Percentiles rank a stretch among this genome's conserved stretches.
Evolutionary conservation across 2,329 filamentous ascomycete species (phyloP).

Genomic region (Sordariomycetes sp.): DNA sequence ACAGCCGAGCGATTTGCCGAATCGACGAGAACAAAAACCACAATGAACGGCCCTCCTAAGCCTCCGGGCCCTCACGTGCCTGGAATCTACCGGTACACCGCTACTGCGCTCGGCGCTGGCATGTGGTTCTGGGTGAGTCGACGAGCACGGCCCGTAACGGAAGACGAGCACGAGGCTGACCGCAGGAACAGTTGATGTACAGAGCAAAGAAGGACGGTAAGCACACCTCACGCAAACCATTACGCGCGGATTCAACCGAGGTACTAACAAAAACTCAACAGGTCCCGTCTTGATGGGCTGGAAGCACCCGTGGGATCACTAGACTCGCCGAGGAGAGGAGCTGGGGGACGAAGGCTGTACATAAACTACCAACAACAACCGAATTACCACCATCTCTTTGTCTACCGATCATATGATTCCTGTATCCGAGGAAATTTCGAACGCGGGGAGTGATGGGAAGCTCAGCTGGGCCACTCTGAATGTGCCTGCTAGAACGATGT

Average conservation of each 20-base stretch:
- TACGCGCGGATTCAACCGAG: background rate
- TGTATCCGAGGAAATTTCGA: no score
- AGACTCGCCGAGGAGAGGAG: constrained; percentile 20
- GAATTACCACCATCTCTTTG: no score
- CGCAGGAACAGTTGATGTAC: constrained; percentile 73
- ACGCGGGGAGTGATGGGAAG: no score
- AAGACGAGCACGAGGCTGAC: constrained; percentile 1
- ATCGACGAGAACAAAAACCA: background rate
- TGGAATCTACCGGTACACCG: constrained; percentile 70
- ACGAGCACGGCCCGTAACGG: background rate
- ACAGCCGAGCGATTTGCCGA: background rate
- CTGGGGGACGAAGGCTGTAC: no score
- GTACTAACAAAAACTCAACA: constrained; percentile 14
- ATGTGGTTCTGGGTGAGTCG: constrained; percentile 98
- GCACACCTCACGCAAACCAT: constrained; percentile 6
- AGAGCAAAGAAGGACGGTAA: constrained; percentile 89
- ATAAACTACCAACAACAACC: no score
- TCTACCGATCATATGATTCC: no score
- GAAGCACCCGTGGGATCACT: constrained; percentile 98
- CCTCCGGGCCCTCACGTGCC: constrained; percentile 40
- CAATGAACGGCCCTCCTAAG: constrained; percentile 13
- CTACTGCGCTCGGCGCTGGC: constrained; percentile 79
- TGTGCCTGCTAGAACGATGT: no score
- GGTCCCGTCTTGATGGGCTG: constrained; percentile 74
- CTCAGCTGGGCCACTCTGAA: no score